Evolutionary conservation across 192 early-diverging fungal species (phyloP).

Genomic region (Coemansia sp.): DNA sequence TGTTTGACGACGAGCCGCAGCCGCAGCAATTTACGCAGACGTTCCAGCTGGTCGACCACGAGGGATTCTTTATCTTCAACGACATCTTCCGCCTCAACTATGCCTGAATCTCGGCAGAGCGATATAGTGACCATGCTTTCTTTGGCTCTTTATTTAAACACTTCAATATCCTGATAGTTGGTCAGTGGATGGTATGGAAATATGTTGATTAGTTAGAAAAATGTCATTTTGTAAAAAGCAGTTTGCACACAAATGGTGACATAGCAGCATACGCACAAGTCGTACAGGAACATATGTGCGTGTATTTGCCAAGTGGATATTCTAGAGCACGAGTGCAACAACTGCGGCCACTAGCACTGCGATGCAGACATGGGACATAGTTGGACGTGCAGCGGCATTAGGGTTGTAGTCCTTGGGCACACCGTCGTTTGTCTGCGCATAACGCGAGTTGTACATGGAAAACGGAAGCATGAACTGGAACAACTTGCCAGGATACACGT

Average conservation of each 20-base stretch:
- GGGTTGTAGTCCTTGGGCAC: slow-evolving; percentile 54
- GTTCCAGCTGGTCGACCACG: slow-evolving; percentile 77
- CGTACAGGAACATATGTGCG: background rate
- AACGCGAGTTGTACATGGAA: slow-evolving; percentile 57
- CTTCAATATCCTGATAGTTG: background rate
- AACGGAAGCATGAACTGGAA: slow-evolving; percentile 57
- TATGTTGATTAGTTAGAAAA: background rate
- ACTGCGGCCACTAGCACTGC: background rate
- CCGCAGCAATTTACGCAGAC: slow-evolving; percentile 83
- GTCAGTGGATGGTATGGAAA: background rate
- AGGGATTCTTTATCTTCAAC: slow-evolving; percentile 83
- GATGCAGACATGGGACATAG: background rate
- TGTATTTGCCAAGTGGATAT: background rate
- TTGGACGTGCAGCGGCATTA: slow-evolving; percentile 36
- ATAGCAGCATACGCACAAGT: no score
- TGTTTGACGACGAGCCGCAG: slow-evolving; percentile 81
- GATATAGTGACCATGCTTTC: background rate
- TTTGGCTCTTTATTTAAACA: background rate
- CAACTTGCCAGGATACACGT: slow-evolving; percentile 43
- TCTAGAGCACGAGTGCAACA: background rate
- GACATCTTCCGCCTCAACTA: slow-evolving; percentile 84
- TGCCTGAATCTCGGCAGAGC: slow-evolving; percentile 24
- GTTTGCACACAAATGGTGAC: no score
- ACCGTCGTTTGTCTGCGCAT: slow-evolving; percentile 52
- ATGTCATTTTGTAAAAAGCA: background rate